Base-by-base conservation (phyloP, 1,284 basidiomycete species). In the Apiotrichum veenhuisii region DNA sequence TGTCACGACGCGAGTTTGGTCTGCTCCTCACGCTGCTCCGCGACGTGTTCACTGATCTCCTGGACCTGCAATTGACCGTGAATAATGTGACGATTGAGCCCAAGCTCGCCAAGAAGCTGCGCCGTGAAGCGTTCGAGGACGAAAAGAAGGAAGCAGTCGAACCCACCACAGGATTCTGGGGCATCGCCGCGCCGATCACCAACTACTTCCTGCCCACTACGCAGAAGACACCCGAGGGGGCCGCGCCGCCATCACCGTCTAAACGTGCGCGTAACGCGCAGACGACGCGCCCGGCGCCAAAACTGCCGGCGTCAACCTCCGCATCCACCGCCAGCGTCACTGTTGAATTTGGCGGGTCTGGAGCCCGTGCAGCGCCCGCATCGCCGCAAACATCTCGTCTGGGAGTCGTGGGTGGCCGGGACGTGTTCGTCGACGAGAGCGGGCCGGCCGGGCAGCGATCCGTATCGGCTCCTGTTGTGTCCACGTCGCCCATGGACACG, bases 51-150 rank as follows among this genome's bases (percentile, higher is more conserved):
- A 80, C 81, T 42, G 91, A 96, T 71, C 80, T 96, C 66, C 88
- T 90, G 8, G 83, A 87, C 64, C 80, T 98, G 62, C 85, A 93
- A 43, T 83, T 86, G 23, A 83, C 87, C 20, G 79, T 98, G 61
- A 98, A 98, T 73, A 88, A 96, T 61, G 82, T 98, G 33, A 87
- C 93, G 51, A 82, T 98, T 40, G 89, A 97, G 60, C 95, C 95
- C 22, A 78, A 82, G 3, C 79, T 86, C 23, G 93, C 91, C 5
- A 70, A 77, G 5, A 84, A 82, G 66, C 78, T 96, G 43, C 87
- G 87, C 65, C 61, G 61, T 22, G 66, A 91, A 73, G 84, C 89
- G 59, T 74, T 67, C 33, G 64, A 64, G 10, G 72, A 74, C 25
- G 85, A 84, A 7, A 48, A 37, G 33, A 25, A 37, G 12, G 26